A percentile compares a stretch with the other conserved stretches of the same genome.
Conservation (phyloP, 768 basidiomycete species). For the Kwoniella sp. region DNA sequence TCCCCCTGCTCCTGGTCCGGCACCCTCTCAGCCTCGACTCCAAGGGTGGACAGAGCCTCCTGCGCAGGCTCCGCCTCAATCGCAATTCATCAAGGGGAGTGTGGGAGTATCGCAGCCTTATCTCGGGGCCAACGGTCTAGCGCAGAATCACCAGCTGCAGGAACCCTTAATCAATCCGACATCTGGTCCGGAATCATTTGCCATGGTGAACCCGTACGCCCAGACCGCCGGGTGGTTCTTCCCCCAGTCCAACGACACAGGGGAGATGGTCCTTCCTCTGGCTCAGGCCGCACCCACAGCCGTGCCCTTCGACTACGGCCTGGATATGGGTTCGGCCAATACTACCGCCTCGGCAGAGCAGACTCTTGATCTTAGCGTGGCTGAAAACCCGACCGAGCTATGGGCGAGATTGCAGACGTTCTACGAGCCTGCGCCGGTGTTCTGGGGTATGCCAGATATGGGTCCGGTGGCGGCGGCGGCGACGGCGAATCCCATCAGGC, state of each 20-base stretch:
- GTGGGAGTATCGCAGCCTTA: not conserved
- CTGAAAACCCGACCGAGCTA: constrained; percentile 20
- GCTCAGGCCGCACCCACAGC: constrained; percentile 13
- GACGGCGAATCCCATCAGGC: no score
- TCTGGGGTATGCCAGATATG: no score
- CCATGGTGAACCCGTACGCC: constrained; percentile 5
- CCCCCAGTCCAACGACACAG: not conserved
- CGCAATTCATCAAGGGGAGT: not conserved
- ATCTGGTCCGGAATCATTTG: constrained; percentile 8
- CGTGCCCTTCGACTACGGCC: not conserved
- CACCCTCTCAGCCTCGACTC: not conserved
- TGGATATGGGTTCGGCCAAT: not conserved
- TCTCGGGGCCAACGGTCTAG: not conserved
- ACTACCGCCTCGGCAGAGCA: not conserved
- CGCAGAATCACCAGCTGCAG: constrained; percentile 1
- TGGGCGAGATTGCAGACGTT: constrained; percentile 44
- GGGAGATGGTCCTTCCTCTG: constrained; percentile 8
- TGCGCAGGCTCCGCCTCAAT: constrained; percentile 1
- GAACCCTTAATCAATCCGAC: constrained; percentile 11
- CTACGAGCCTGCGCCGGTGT: constrained; percentile 36
- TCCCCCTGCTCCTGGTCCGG: not conserved
- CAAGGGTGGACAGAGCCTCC: not conserved
- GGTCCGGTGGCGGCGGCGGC: no score
- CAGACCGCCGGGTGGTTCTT: constrained; percentile 9
- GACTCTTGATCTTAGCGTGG: not conserved